Evolutionary conservation across 257 asterid species (phyloP), one percentile per base, ranked within the genome.

Genomic region (Solanum medicagineum): DNA sequence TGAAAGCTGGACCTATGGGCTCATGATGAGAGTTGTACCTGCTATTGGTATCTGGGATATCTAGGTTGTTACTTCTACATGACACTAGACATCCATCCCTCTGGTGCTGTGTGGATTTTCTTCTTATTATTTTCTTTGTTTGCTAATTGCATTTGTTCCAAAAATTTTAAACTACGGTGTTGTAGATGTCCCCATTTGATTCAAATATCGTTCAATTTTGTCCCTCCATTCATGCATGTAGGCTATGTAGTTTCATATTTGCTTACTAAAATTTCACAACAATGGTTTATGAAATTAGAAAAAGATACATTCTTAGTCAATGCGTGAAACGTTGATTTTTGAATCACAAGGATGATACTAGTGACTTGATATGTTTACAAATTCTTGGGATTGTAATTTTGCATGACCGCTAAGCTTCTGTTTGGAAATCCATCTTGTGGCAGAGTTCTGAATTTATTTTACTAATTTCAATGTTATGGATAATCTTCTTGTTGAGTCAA

Each of bases 401-500:
- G 17, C 19, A 22, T 5, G 19, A 22, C 4, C 11, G 8, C 70
- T 63, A 24, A 63, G 42, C 70, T 63, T 63, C 29, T 60, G 8
- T 22, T 63, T 15, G 42, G 70, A 63, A 63, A 12, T 63, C 40
- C 70, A 63, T 63, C 70, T 62, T 62, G 70, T 63, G 70, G 40
- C 4, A 13, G 70, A 63, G 40, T 22, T 63, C 42, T 24, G 8
- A 63, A 24, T 63, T 63, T 24, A 63, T 24, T 22, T 29, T 63
- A 63, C 70, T 63, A 10, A 13, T 47, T 75, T 49, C 32, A 24
- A 56, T 44, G 19, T 22, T 19, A 94, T 95, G 98, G 95, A 95
- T 84, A 62, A 85, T 87, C 94, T 94, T 88, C 98, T 97, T 1
- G 96, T 94, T 84, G 96, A 94, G 93, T 94, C 92, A 36, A 66